Percentiles rank a stretch among this genome's conserved stretches.
These are phyloP conservation scores for Fomitopsis serialis DNA, from an alignment of 768 basidiomycete species.

Conservation along the genomic window DNA sequence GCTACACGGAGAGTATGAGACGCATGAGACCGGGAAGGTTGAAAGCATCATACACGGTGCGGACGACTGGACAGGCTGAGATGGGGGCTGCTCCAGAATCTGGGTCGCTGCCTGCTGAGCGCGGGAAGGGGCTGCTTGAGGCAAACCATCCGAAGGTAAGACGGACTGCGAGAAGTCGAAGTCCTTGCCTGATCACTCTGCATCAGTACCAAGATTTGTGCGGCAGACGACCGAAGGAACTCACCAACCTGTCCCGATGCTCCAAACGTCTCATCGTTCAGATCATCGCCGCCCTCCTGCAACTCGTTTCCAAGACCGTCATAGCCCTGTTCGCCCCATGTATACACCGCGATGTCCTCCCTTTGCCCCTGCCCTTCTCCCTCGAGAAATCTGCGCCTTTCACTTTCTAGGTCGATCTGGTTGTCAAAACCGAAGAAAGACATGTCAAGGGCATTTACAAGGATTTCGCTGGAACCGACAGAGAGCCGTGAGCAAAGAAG, in stretches of 20 bases:
- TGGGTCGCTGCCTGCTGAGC: conserved; percentile 4
- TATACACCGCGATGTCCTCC: conserved; percentile 87
- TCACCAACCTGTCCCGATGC: conserved; percentile 63
- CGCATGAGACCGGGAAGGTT: conserved; percentile 13
- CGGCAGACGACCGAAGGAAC: conserved; percentile 21
- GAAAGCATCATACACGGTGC: conserved; percentile 24
- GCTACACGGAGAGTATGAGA: conserved; percentile 30
- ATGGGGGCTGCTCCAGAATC: conserved; percentile 6
- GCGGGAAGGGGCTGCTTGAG: conserved; percentile 6
- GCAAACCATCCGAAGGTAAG: conserved; percentile 25
- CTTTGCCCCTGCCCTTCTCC: conserved; percentile 37
- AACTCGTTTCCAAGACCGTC: conserved; percentile 86
- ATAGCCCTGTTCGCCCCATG: conserved; percentile 88
- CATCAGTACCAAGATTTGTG: neutral
- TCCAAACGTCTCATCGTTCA: conserved; percentile 98
- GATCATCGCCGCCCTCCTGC: conserved; percentile 84
- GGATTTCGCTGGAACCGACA: too few species aligned
- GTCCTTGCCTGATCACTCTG: conserved; percentile 61
- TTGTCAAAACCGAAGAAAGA: conserved; percentile 79
- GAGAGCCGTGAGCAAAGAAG: too few species aligned
- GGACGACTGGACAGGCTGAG: conserved; percentile 9
- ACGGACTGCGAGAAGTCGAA: conserved; percentile 74
- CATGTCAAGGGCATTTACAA: conserved; percentile 34
- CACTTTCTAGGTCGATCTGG: conserved; percentile 54
- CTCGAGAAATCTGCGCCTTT: conserved; percentile 52